Evolutionary conservation across 768 basidiomycete genomes (phyloP), one percentile per base, ranked within the genome.

Genomic region (Amanita rubescens): DNA sequence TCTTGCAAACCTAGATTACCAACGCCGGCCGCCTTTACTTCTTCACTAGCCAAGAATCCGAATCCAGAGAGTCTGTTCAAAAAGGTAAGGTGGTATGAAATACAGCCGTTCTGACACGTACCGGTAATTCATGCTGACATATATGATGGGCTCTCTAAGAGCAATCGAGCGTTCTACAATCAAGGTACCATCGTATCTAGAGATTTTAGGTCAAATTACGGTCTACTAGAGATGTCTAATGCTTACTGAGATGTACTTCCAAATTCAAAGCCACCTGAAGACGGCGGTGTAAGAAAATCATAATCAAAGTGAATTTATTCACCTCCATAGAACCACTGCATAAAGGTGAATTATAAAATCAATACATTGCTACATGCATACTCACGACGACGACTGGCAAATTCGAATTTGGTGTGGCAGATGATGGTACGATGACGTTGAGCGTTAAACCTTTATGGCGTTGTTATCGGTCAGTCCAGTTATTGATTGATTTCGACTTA

Each of bases 1-100:
- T 87, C 84, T 53, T 76, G 77, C 20, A 88, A 67, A n/a, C 85
- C 85, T 19, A 85, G 69, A 60, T 87, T 87, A 1, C 77, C 80
- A 7, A 79, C 68, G 1, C 75, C 76, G 3, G 75, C 80, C 3
- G 65, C 70, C 45, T 73, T 75, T 1, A 81, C 73, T 66, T 82
- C 79, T 56, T 74, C 68, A 39, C 78, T 68, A 0, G 74, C 71
- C 35, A 81, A 55, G 63, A 82, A 82, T 3, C 80, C 79, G 48
- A 79, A 75, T 4, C 73, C 78, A 12, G 59, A 59, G 74, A 64
- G 81, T 79, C 55, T 45, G 17, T 22, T 30, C 44, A 22, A 4
- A 8, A n/a, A 15, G 70, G 71, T 22, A 81, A 65, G 27, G 10
- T 80, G 8, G 4, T 71, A 1, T 68, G 66, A 44, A 75, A 49